Base-by-base conservation (phyloP, 371 early-diverging fungal genomes). In the Cokeromyces recurvatus region DNA sequence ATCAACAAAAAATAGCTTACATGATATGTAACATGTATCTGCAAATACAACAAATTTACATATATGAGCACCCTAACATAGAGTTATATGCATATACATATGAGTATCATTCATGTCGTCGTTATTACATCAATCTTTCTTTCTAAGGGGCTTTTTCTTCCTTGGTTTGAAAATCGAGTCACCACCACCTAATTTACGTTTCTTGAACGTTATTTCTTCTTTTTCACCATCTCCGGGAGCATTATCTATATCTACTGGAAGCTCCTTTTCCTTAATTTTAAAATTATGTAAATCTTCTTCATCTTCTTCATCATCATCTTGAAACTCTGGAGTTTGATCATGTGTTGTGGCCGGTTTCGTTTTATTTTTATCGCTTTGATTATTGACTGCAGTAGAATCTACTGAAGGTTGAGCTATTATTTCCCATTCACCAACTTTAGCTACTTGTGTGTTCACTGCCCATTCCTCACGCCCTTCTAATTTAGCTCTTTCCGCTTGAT, bases 251-350 rank as follows among this genome's bases (percentile, higher is more conserved):
- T 61, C 51, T 9, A 31, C 38, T 23, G 67, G 66, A 35, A 55
- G 73, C 29, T 79, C 74, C 38, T 81, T 80, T 46, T 80, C 83
- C 20, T 62, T 68, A 14, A 82, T 64, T 51, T 75, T 79, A 46
- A 79, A 79, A 29, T 57, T 53, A 11, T 63, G 51, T 46, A 79
- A 44, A 32, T 80, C 76, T 23, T 78, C 76, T 35, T 76, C 65
- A 32, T 74, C 62, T 4, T 53, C 74, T 2, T 74, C 73, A 15
- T 71, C 79, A 15, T 75, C 78, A 15, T 77, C 71, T 43, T 71
- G 69, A 31, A 67, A 49, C 19, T 72, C 64, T 8, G 66, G 59
- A 14, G 22, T 25, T 39, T 59, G 63, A 32, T 72, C 68, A 44
- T 62, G 65, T 9, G 61, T 60, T 1, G 60, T 43, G 9, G n/a